A percentile compares a stretch with the other conserved stretches of the same genome.
Conservation (phyloP, 179 eudicot species). For the Kewa caespitosa region DNA sequence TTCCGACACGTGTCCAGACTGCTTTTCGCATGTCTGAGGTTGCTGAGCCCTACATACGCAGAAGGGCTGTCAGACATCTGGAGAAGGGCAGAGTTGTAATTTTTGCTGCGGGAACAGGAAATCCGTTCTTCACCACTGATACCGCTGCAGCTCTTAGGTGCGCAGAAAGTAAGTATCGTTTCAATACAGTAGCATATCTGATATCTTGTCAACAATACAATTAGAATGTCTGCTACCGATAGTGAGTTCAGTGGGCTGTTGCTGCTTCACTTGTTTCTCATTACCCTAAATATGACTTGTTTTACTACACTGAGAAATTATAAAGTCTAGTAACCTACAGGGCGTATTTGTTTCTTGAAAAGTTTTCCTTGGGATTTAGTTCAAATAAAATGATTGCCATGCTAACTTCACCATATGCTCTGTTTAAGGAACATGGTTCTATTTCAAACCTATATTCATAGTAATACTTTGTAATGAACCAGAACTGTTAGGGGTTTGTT, state of each 20-base stretch:
- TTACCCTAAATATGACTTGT: background rate
- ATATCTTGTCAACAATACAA: background rate
- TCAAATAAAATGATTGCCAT: background rate
- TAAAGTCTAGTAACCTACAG: background rate
- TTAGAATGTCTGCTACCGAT: background rate
- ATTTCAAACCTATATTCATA: background rate
- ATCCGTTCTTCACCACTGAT: slow-evolving; percentile 98
- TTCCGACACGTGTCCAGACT: slow-evolving; percentile 96
- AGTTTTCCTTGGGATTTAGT: background rate
- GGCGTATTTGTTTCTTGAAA: background rate
- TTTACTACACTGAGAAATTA: background rate
- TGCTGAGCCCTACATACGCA: slow-evolving; percentile 95
- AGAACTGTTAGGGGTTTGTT: background rate
- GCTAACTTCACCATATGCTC: background rate
- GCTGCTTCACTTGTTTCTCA: background rate
- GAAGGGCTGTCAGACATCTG: slow-evolving; percentile 91
- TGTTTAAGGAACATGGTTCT: background rate
- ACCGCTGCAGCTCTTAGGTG: slow-evolving; percentile 99
- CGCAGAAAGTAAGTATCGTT: slow-evolving; percentile 95
- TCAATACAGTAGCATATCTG: too few species aligned
- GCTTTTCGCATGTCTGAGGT: slow-evolving; percentile 99
- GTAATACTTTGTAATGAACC: background rate
- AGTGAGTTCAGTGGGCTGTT: background rate
- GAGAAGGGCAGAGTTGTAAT: slow-evolving; percentile 98
- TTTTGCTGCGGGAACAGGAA: slow-evolving; percentile 98